A percentile compares a stretch with the other conserved stretches of the same genome.
phyloP scores from a whole-genome alignment of 2,329 filamentous ascomycete genomes.

The Cercospora berteroae region DNA sequence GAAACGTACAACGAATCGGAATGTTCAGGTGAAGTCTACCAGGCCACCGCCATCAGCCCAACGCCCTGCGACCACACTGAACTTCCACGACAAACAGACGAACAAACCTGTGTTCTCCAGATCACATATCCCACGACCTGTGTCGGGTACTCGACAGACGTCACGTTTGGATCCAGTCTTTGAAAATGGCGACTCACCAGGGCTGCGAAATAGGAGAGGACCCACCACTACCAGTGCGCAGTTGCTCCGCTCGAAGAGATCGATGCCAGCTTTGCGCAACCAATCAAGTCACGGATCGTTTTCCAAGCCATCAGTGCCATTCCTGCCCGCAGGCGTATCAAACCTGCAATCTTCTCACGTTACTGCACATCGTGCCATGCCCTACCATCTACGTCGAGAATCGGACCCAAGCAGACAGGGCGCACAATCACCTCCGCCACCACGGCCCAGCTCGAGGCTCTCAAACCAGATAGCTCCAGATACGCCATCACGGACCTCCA shows the following conservation, averaged over 20 bases:
- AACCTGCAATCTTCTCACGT: conserved; percentile 75
- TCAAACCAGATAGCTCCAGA: conserved; percentile 50
- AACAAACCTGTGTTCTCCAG: conserved; percentile 39
- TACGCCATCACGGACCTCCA: conserved; percentile 47
- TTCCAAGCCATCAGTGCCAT: conserved; percentile 68
- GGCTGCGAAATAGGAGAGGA: conserved; percentile 56
- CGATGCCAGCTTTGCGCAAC: conserved; percentile 57
- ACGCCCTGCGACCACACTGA: conserved; percentile 75
- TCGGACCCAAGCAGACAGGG: conserved; percentile 61
- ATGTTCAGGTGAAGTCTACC: conserved; percentile 79
- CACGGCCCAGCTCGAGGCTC: conserved; percentile 49
- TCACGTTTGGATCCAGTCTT: conserved; percentile 89
- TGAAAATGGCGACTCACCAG: conserved; percentile 77
- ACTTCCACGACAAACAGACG: conserved; percentile 75
- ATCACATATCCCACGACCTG: conserved; percentile 78
- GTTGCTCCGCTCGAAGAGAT: conserved; percentile 59
- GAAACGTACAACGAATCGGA: conserved; percentile 83
- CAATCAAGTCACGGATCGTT: conserved; percentile 43
- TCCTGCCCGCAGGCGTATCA: conserved; percentile 73
- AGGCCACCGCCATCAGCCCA: conserved; percentile 65
- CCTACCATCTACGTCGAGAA: conserved; percentile 75
- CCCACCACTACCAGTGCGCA: conserved; percentile 55
- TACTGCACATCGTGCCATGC: conserved; percentile 59
- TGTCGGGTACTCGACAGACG: conserved; percentile 49
- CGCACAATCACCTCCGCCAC: conserved; percentile 45